A percentile compares a stretch with the other conserved stretches of the same genome.
phyloP scores from a whole-genome alignment of 352 stramenopile species.

The Phytopythium sindhum region DNA sequence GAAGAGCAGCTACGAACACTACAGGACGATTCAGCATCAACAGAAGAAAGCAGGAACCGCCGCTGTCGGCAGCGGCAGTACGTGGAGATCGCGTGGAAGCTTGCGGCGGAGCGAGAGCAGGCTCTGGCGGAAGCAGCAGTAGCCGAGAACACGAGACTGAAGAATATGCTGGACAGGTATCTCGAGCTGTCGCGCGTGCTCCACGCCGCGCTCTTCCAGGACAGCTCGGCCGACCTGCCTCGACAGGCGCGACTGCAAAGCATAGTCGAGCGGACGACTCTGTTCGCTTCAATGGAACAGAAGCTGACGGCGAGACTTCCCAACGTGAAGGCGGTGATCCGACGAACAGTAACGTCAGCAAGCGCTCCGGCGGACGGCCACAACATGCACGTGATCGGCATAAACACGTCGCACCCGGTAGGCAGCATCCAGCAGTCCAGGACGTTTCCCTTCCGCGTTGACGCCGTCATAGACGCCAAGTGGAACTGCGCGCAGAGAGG shows the following conservation, averaged over 20 bases:
- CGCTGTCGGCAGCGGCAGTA: background rate
- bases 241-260: background rate
- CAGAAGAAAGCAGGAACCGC: background rate
- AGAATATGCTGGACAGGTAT: background rate
- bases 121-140: background rate
- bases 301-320: background rate
- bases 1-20: background rate
- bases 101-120: background rate
- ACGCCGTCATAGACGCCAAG: background rate
- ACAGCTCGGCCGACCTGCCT: background rate
- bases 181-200: background rate
- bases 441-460: background rate
- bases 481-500: background rate
- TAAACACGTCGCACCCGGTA: background rate
- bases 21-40: background rate
- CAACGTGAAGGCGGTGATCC: background rate
- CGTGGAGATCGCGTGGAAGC: background rate
- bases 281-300: conserved; percentile 2
- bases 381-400: background rate
- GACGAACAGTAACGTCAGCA: background rate
- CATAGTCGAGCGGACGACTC: background rate
- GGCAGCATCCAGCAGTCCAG: background rate
- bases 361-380: background rate
- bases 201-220: background rate
- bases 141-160: conserved; percentile 4